Evolutionary conservation across 2,329 filamentous ascomycete species (phyloP), one percentile per base, ranked within the genome.

Genomic region (Epichloe sibirici): DNA sequence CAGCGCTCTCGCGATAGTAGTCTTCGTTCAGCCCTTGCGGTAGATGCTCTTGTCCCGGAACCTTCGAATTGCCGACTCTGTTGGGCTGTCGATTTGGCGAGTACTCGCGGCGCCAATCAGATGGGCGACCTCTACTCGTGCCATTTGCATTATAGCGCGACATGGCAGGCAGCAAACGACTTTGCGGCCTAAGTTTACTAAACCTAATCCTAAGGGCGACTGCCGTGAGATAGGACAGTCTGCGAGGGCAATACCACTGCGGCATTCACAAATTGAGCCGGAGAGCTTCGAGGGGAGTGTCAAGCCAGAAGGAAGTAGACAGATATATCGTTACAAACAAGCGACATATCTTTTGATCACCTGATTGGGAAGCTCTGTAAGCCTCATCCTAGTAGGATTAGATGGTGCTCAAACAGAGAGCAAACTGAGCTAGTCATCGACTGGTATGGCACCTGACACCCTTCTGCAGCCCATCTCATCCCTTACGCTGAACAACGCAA

Each of bases 1-100:
- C 51, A 34, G 51, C 44, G 28, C 25, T 52, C 45, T 52, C 45
- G 15, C 51, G 51, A 21, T 43, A 52, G 21, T 52, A 48, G 12
- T 46, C 45, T 34, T 52, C 51, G n/a, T 52, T 52, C 12, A 52
- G 35, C 8, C 51, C 51, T 28, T 37, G 25, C 3, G 51, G 51
- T 6, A 44, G 17, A 8, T 48, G 28, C 34, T 52, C 45, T 28
- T 52, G 51, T 8, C 38, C 51, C 11, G 51, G 39, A 2, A 52
- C 51, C 21, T 25, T 52, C n/a, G 42, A 51, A 11, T 28, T 51
- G 42, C 42, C 13, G 13, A 28, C 13, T 25, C 21, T 37, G 7
- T n/a, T 21, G 9, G 31, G 35, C 8, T 39, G 40, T 37, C 17
- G 42, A 25, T 39, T 42, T 12, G 31, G 12, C 11, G 40, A 31